Percentiles rank a stretch among this genome's conserved stretches.
Evolutionary conservation across 768 basidiomycete genomes (phyloP).

Genomic region (Amanita molliuscula): DNA sequence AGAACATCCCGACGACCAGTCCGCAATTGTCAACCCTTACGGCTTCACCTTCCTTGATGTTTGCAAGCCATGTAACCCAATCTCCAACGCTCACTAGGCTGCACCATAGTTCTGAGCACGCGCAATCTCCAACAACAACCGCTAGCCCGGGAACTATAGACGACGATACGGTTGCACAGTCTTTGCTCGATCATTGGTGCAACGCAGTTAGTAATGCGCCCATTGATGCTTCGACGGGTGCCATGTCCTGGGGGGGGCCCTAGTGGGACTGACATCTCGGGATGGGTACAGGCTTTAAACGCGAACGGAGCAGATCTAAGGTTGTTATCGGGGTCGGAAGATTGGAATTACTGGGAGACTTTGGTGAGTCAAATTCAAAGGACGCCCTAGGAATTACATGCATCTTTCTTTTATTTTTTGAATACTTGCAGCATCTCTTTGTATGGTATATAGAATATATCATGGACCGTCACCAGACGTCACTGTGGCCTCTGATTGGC

Average conservation of each 20-base stretch:
- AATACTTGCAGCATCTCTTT: neutral
- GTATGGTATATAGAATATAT: too few relatives aligned
- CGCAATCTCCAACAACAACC: slow-evolving; percentile 49
- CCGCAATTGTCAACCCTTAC: slow-evolving; percentile 19
- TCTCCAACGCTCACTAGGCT: slow-evolving; percentile 53
- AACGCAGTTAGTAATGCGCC: slow-evolving; percentile 65
- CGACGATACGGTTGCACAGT: slow-evolving; percentile 68
- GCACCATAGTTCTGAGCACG: slow-evolving; percentile 41
- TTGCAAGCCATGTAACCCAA: slow-evolving; percentile 22
- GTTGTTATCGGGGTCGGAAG: slow-evolving; percentile 42
- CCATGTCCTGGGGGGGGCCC: slow-evolving; percentile 55
- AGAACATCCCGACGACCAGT: slow-evolving; percentile 23
- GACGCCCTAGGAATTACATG: slow-evolving; percentile 17
- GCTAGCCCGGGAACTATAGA: slow-evolving; percentile 60
- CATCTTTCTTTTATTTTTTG: slow-evolving; percentile 1
- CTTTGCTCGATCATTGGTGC: slow-evolving; percentile 77
- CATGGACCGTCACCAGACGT: too few relatives aligned
- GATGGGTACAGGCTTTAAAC: slow-evolving; percentile 42
- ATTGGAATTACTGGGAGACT: slow-evolving; percentile 77
- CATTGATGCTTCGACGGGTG: slow-evolving; percentile 37
- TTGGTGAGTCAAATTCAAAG: slow-evolving; percentile 54
- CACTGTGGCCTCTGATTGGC: too few relatives aligned
- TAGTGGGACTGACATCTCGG: slow-evolving; percentile 44
- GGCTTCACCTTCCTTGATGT: slow-evolving; percentile 13
- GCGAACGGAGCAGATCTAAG: slow-evolving; percentile 31